phyloP scores from a whole-genome alignment of 306 rosid genomes.

The Rubus idaeus region DNA sequence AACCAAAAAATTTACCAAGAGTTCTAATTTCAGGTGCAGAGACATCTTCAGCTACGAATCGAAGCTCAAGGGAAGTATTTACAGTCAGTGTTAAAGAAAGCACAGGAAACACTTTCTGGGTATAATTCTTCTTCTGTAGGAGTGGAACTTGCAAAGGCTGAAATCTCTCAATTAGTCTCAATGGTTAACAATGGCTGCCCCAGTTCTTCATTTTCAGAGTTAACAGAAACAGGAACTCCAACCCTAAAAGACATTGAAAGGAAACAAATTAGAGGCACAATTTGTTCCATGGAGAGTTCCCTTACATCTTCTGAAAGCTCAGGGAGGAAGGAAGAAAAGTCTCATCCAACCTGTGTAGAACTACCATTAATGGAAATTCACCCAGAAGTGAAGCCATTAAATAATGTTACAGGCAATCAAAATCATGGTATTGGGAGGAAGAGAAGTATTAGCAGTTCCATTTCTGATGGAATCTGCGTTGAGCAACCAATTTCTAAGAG shows the following conservation, averaged over 20 bases:
- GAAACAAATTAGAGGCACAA: constrained; percentile 55
- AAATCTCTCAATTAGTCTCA: constrained; percentile 72
- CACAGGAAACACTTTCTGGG: constrained; percentile 77
- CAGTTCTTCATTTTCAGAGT: constrained; percentile 62
- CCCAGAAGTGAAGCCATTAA: constrained; percentile 34
- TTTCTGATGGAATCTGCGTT: constrained; percentile 44
- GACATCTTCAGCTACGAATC: constrained; percentile 78
- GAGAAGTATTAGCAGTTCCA: constrained; percentile 42
- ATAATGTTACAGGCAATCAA: constrained; percentile 25
- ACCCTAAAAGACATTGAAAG: constrained; percentile 35
- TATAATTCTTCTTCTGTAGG: constrained; percentile 59
- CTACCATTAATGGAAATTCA: constrained; percentile 41
- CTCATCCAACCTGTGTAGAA: constrained; percentile 38
- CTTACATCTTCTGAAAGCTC: constrained; percentile 79
- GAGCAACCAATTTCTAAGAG: constrained; percentile 54
- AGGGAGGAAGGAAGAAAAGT: constrained; percentile 52
- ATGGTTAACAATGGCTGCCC: constrained; percentile 67
- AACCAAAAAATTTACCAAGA: constrained; percentile 6
- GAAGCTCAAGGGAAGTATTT: constrained; percentile 96
- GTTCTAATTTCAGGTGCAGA: constrained; percentile 63
- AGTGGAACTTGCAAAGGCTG: constrained; percentile 64
- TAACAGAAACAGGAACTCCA: constrained; percentile 60
- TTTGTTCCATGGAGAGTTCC: constrained; percentile 81
- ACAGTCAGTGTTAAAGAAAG: constrained; percentile 77
- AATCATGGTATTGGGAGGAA: constrained; percentile 46